These are phyloP conservation scores for Dryas integrifolia DNA, from an alignment of 331 rosid genomes.

Conservation along the genomic window DNA sequence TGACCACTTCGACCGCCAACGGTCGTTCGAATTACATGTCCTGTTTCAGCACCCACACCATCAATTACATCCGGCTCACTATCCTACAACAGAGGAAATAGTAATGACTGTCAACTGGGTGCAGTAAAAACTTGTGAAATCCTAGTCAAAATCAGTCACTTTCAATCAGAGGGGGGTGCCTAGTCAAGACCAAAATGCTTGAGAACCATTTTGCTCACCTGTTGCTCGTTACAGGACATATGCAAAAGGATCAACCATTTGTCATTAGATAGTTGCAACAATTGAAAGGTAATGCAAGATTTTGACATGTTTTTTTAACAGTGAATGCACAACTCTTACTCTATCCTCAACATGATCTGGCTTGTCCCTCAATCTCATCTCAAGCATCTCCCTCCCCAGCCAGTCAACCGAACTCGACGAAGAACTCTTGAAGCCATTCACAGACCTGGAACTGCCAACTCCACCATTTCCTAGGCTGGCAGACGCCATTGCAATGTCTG, in stretches of 20 bases:
- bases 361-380: constrained; percentile 73
- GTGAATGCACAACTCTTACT: constrained; percentile 33
- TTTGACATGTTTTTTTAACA: background rate
- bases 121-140: background rate
- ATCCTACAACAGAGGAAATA: constrained; percentile 49
- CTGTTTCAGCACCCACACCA: constrained; percentile 90
- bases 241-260: background rate
- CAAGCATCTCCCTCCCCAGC: constrained; percentile 97
- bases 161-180: constrained; percentile 13
- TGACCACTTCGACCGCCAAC: constrained; percentile 83
- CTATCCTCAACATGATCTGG: constrained; percentile 59
- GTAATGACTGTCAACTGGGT: constrained; percentile 8
- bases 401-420: constrained; percentile 91
- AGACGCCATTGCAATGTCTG: constrained; percentile 57
- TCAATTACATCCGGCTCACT: constrained; percentile 82
- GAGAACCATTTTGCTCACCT: background rate
- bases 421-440: constrained; percentile 70
- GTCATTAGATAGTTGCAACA: background rate
- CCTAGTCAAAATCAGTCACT: background rate
- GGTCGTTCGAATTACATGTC: constrained; percentile 89
- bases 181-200: background rate
- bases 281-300: background rate
- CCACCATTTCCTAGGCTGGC: constrained; percentile 87
- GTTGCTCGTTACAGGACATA: constrained; percentile 11
- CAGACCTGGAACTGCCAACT: constrained; percentile 86